Conservation (phyloP, 2,329 filamentous ascomycete genomes). For the Malbranchea zuffiana region DNA sequence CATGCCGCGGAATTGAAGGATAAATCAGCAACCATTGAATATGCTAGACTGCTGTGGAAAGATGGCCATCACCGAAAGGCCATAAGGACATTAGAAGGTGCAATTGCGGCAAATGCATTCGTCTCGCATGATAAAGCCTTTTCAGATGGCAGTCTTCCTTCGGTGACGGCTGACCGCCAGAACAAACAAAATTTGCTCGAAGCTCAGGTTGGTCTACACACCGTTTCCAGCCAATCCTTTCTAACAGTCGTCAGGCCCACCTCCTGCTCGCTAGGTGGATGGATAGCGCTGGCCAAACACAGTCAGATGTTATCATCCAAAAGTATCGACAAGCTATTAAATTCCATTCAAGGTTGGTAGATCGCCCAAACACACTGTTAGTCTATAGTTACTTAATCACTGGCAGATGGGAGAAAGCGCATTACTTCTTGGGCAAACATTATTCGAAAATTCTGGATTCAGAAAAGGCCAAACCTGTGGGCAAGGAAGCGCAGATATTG, state of each 20-base stretch:
- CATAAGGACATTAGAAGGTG: constrained; percentile 78
- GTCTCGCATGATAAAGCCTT: constrained; percentile 37
- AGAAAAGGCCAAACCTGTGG: constrained; percentile 63
- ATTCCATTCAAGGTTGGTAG: constrained; percentile 27
- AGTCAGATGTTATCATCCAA: constrained; percentile 64
- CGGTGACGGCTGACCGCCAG: constrained; percentile 31
- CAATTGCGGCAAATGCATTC: constrained; percentile 73
- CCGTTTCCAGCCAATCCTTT: not conserved
- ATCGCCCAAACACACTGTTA: not conserved
- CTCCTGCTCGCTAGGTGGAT: constrained; percentile 93
- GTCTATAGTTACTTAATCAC: constrained; percentile 9
- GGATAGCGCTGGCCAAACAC: constrained; percentile 85
- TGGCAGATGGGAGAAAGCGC: constrained; percentile 83
- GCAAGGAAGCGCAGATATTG: constrained; percentile 67
- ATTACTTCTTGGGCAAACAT: constrained; percentile 92
- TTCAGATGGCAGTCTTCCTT: constrained; percentile 24
- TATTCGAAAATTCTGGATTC: constrained; percentile 94
- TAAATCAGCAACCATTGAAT: constrained; percentile 81
- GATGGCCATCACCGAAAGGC: constrained; percentile 90
- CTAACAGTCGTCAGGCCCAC: constrained; percentile 49
- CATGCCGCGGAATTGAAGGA: constrained; percentile 78
- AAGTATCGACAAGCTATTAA: constrained; percentile 67
- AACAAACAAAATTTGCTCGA: constrained; percentile 43
- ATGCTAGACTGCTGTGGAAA: constrained; percentile 84
- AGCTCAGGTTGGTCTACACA: constrained; percentile 33